Percentiles rank a stretch among this genome's conserved stretches.
Evolutionary conservation across 306 rosid species (phyloP).

Genomic region (Delonix regia): DNA sequence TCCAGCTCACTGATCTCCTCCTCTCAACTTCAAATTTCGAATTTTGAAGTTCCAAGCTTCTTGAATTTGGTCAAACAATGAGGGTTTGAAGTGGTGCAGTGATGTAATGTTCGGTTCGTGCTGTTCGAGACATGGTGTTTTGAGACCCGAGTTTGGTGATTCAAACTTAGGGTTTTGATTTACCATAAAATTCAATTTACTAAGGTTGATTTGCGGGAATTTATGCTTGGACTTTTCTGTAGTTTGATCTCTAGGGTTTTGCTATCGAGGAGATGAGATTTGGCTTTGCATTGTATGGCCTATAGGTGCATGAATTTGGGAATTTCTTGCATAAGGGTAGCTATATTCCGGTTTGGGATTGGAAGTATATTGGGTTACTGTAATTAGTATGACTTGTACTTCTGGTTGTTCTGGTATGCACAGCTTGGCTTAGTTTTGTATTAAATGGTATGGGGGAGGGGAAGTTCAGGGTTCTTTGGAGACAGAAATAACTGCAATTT

Average conservation of each 20-base stretch:
- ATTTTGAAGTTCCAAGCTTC: constrained; percentile 49
- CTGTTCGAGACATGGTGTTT: constrained; percentile 35
- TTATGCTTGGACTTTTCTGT: constrained; percentile 45
- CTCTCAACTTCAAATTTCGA: constrained; percentile 46
- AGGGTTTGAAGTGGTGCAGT: constrained; percentile 52
- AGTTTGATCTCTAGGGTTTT: constrained; percentile 94
- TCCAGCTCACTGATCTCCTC: constrained; percentile 64
- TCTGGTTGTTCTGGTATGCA: constrained; percentile 39
- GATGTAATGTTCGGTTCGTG: constrained; percentile 54
- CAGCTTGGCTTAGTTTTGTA: constrained; percentile 39
- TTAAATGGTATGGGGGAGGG: constrained; percentile 54
- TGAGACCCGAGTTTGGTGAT: constrained; percentile 43
- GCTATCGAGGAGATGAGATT: constrained; percentile 63
- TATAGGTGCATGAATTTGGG: constrained; percentile 47
- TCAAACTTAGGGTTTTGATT: constrained; percentile 77
- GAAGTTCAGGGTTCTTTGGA: constrained; percentile 55
- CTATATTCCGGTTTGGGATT: constrained; percentile 43
- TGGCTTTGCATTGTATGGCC: constrained; percentile 63
- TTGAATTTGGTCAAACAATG: constrained; percentile 52
- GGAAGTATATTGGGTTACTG: constrained; percentile 40
- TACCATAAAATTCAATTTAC: constrained; percentile 38
- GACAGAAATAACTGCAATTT: constrained; percentile 50
- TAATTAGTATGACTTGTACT: constrained; percentile 37
- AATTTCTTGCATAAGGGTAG: constrained; percentile 40
- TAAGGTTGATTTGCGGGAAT: constrained; percentile 39